phyloP scores from a whole-genome alignment of 768 basidiomycete genomes.

The Tricholoma flavovirens region DNA sequence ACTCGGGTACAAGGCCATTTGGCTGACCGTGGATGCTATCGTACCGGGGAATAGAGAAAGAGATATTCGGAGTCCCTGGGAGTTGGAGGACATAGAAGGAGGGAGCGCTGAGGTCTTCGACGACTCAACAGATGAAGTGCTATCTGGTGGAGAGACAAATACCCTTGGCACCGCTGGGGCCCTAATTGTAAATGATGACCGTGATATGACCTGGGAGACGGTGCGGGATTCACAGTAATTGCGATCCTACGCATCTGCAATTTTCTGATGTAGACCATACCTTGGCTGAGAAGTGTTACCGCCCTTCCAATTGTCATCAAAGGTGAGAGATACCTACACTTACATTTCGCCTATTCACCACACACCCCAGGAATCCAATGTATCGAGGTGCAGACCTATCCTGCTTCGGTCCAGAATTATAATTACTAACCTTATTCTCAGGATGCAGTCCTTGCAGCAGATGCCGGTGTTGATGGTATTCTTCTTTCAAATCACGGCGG shows the following conservation, averaged over 20 bases:
- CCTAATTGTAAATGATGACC: conserved; percentile 59
- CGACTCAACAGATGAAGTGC: conserved; percentile 29
- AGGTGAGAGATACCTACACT: conserved; percentile 33
- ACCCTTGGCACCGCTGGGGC: conserved; percentile 63
- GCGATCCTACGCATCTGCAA: not conserved
- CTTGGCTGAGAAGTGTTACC: conserved; percentile 68
- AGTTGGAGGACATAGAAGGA: conserved; percentile 50
- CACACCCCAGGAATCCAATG: conserved; percentile 57
- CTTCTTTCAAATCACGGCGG: conserved; percentile 91
- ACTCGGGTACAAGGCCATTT: conserved; percentile 82
- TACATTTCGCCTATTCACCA: not conserved
- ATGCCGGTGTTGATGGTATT: conserved; percentile 83
- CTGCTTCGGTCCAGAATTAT: not conserved
- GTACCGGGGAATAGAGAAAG: conserved; percentile 75
- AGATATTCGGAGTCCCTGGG: conserved; percentile 60
- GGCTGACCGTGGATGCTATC: conserved; percentile 89
- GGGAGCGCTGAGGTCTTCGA: conserved; percentile 22
- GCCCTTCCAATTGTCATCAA: conserved; percentile 71
- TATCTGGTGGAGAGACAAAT: conserved; percentile 27
- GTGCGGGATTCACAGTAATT: conserved; percentile 24
- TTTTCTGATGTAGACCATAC: conserved; percentile 49
- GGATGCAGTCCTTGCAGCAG: conserved; percentile 82
- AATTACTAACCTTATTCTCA: conserved; percentile 25
- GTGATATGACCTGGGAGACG: conserved; percentile 75
- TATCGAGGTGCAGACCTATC: conserved; percentile 45